Percentiles rank a stretch among this genome's conserved stretches.
These are phyloP conservation scores for Nicotiana noctiflora DNA, from an alignment of 257 asterid species.

Conservation along the genomic window DNA sequence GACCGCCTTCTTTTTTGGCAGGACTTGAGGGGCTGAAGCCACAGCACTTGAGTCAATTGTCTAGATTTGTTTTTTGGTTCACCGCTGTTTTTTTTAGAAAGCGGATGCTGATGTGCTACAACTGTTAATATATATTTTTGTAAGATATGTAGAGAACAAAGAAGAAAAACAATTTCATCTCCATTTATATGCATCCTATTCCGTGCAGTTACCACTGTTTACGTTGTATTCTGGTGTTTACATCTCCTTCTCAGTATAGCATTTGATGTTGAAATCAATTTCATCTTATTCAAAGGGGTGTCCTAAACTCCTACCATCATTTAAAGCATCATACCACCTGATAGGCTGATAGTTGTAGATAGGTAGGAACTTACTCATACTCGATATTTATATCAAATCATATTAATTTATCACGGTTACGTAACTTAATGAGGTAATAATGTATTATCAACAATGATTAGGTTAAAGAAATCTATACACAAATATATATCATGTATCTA, in stretches of 20 bases:
- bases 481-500: no score
- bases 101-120: not conserved
- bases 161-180: not conserved
- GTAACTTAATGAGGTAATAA: no score
- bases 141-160: not conserved
- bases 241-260: no score
- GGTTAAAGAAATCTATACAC: no score
- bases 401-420: no score
- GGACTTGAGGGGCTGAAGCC: not conserved
- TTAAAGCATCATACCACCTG: no score
- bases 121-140: not conserved
- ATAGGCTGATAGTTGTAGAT: no score
- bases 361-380: no score
- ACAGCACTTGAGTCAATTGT: not conserved
- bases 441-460: no score
- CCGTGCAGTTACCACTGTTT: not conserved
- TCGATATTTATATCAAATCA: no score
- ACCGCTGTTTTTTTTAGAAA: not conserved
- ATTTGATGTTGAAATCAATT: not conserved
- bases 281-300: slow-evolving; percentile 31
- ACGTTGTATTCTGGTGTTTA: not conserved
- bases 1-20: not conserved
- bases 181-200: not conserved
- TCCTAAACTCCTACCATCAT: no score
- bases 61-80: not conserved